A percentile compares a stretch with the other conserved stretches of the same genome.
phyloP scores from a whole-genome alignment of 2,329 filamentous ascomycete species.

The Cercospora beticola region DNA sequence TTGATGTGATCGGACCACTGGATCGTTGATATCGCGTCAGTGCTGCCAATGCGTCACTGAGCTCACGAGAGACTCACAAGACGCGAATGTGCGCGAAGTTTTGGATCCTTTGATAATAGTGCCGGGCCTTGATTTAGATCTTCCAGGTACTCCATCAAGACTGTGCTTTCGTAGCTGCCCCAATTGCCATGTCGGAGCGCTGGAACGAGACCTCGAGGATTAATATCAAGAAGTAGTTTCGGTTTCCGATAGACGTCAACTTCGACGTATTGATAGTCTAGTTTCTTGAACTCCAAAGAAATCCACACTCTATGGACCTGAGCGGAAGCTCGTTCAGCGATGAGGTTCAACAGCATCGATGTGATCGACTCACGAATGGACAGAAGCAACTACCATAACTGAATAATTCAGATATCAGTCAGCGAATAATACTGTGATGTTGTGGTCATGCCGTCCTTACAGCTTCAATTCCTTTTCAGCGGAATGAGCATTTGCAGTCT shows the following conservation, averaged over 20 bases:
- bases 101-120: conserved; percentile 65
- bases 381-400: conserved; percentile 78
- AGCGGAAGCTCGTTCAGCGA: background rate
- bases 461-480: conserved; percentile 71
- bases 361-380: conserved; percentile 56
- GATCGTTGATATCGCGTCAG: background rate
- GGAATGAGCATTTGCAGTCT: conserved; percentile 69
- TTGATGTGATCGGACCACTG: conserved; percentile 82
- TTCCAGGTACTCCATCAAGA: conserved; percentile 85
- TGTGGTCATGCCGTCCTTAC: background rate
- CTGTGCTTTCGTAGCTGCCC: conserved; percentile 77
- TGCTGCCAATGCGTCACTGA: background rate
- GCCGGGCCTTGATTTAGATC: conserved; percentile 63
- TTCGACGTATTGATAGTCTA: conserved; percentile 83
- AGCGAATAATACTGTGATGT: background rate
- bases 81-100: conserved; percentile 69
- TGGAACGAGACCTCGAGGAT: conserved; percentile 73
- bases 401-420: background rate
- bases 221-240: conserved; percentile 69
- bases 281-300: conserved; percentile 73
- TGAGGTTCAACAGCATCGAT: background rate
- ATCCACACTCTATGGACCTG: conserved; percentile 83
- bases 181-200: conserved; percentile 75
- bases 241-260: conserved; percentile 77
- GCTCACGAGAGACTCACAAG: conserved; percentile 39